Evolutionary conservation across 2,329 filamentous ascomycete species (phyloP), one percentile per base, ranked within the genome.

Genomic region (Macrophomina phaseolina): DNA sequence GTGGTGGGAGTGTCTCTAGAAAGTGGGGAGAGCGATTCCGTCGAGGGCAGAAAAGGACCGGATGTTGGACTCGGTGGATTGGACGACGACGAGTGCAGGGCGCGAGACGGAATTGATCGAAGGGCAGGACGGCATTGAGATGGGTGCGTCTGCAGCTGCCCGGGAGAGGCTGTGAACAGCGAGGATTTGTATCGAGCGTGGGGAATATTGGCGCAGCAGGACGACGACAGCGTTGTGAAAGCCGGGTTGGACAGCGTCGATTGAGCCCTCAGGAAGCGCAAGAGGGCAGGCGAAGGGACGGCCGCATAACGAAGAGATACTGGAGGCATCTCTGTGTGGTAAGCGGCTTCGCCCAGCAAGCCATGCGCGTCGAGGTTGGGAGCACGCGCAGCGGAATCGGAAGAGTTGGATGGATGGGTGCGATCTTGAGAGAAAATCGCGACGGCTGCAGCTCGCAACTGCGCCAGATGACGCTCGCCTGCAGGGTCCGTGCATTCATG

Each of bases 261-360:
- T 68, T 79, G 77, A 32, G 73, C 70, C 67, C 76, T 70, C 52
- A 80, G 72, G 70, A 79, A 79, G 72, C 71, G 76, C 69, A 79
- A 68, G 23, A 79, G 76, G 56, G 73, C 72, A 8, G 77, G 73
- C 69, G 77, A 79, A 51, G 78, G 78, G 64, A 73, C 73, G 56
- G 72, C 70, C 64, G 74, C 68, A 68, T 69, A 72, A 68, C 70
- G 73, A 69, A 78, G 73, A 70, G 73, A 71, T 63, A 71, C 71
- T 66, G 73, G 71, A 73, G 74, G 76, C 77, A 79, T 74, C 76
- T 78, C 71, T 49, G 45, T 62, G 45, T 38, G 14, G 30, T 45
- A 40, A 46, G 32, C 14, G 34, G 23, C 8, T 28, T 45, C 36
- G 32, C 7, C 42, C 63, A 65, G 42, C 28, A 38, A 38, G 51